phyloP scores from a whole-genome alignment of 768 basidiomycete species.

The Lactarius sp. region DNA sequence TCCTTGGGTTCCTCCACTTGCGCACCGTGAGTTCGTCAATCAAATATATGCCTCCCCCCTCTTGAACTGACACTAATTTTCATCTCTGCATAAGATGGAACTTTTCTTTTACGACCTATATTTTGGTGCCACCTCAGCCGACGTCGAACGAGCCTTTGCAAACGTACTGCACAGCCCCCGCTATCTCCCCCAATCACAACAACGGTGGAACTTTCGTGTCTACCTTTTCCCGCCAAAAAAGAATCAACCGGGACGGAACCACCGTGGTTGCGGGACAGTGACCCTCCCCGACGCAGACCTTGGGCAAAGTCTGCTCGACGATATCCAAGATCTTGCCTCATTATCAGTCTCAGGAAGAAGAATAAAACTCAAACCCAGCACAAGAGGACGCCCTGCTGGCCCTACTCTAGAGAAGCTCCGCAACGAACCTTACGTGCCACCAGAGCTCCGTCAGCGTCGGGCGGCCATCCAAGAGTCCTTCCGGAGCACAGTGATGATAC shows the following conservation, averaged over 20 bases:
- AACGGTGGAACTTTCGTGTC: conserved; percentile 51
- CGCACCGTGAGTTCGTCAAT: not conserved
- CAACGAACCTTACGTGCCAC: conserved; percentile 20
- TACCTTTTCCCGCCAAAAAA: conserved; percentile 41
- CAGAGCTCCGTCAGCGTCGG: conserved; percentile 3
- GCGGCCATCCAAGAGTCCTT: conserved; percentile 28
- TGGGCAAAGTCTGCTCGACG: conserved; percentile 40
- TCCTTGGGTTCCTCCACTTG: not conserved
- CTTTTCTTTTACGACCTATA: conserved; percentile 32
- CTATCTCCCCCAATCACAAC: conserved; percentile 33
- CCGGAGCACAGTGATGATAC: conserved; percentile 33
- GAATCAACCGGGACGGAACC: conserved; percentile 28
- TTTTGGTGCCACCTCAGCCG: conserved; percentile 16
- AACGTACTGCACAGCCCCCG: conserved; percentile 41
- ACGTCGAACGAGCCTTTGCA: conserved; percentile 37
- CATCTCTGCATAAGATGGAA: conserved; percentile 30
- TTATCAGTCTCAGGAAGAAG: conserved; percentile 33
- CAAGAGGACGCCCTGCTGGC: conserved; percentile 11
- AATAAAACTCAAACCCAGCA: conserved; percentile 30
- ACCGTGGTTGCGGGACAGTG: conserved; percentile 43
- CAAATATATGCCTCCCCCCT: not conserved
- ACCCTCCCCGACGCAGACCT: conserved; percentile 43
- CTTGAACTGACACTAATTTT: not conserved
- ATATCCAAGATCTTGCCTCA: conserved; percentile 35
- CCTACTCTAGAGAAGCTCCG: conserved; percentile 29